These are phyloP conservation scores for Aspergillus phoenicis DNA, from an alignment of 2,329 filamentous ascomycete genomes.

Conservation along the genomic window DNA sequence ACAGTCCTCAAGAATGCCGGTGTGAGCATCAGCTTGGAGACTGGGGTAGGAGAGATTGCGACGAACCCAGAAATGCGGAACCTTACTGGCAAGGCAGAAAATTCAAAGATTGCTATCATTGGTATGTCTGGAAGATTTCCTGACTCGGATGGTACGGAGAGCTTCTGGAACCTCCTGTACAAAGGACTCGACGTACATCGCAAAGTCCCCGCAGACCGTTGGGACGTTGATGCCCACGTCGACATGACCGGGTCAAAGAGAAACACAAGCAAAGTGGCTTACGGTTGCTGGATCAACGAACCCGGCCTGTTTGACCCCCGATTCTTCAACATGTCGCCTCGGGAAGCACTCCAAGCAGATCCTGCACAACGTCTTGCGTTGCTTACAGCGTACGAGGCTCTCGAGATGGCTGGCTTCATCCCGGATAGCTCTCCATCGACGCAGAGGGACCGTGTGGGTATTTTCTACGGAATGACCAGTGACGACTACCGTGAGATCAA, in stretches of 20 bases:
- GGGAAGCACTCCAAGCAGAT: constrained; percentile 78
- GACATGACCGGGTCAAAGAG: constrained; percentile 72
- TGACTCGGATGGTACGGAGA: constrained; percentile 69
- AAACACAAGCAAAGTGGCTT: constrained; percentile 76
- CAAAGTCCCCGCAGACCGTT: constrained; percentile 66
- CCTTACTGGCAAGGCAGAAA: constrained; percentile 33
- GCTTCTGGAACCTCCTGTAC: constrained; percentile 73
- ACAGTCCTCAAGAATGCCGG: constrained; percentile 34
- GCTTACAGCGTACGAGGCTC: constrained; percentile 76
- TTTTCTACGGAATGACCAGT: constrained; percentile 74
- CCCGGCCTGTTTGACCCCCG: constrained; percentile 78
- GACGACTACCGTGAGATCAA: constrained; percentile 80
- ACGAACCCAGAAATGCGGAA: constrained; percentile 26
- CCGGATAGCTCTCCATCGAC: constrained; percentile 72
- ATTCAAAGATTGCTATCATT: constrained; percentile 78
- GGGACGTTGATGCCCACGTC: constrained; percentile 70
- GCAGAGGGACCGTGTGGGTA: constrained; percentile 66
- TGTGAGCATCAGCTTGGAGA: constrained; percentile 31
- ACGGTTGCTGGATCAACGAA: constrained; percentile 74
- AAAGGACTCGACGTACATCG: constrained; percentile 73
- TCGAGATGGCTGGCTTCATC: constrained; percentile 80
- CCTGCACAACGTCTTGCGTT: constrained; percentile 79
- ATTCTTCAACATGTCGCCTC: constrained; percentile 85
- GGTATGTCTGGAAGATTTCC: constrained; percentile 80
- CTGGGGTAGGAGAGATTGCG: constrained; percentile 29